Conservation (phyloP, 108 stramenopile genomes). For the Bacterosira constricta region DNA sequence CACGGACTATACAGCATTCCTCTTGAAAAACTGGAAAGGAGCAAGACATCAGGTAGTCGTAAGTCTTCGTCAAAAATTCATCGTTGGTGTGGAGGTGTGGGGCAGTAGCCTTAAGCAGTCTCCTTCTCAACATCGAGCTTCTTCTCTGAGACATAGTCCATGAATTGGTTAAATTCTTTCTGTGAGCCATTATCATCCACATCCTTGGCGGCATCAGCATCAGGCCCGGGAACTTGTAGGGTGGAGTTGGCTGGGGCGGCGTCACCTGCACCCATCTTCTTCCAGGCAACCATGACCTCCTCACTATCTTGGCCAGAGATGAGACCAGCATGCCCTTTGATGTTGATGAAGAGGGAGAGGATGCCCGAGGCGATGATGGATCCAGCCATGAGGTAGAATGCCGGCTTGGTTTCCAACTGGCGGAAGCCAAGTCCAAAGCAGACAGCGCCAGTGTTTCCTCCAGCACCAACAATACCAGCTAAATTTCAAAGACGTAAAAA, state of each 20-base stretch:
- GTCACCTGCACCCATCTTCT: constrained; percentile 21
- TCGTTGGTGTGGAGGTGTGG: too few relatives aligned
- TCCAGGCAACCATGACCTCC: constrained; percentile 37
- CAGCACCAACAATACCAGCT: constrained; percentile 83
- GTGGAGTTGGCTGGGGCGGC: constrained; percentile 8
- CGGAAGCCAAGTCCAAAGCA: constrained; percentile 69
- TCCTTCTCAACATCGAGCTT: too few relatives aligned
- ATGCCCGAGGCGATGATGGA: constrained; percentile 52
- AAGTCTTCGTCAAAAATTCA: too few relatives aligned
- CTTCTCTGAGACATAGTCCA: too few relatives aligned
- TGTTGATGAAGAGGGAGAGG: constrained; percentile 51
- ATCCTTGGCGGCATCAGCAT: constrained; percentile 44
- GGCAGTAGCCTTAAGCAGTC: too few relatives aligned
- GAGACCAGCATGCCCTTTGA: constrained; percentile 60
- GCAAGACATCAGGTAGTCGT: too few relatives aligned
- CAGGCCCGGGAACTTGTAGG: constrained; percentile 44
- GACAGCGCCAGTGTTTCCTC: constrained; percentile 75
- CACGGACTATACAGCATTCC: too few relatives aligned
- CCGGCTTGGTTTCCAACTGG: constrained; percentile 34
- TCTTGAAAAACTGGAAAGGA: too few relatives aligned
- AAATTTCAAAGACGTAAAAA: too few relatives aligned
- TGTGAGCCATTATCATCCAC: too few relatives aligned
- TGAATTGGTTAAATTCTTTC: too few relatives aligned
- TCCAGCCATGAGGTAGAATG: constrained; percentile 62
- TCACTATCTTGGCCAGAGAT: constrained; percentile 35